Percentiles rank a stretch among this genome's conserved stretches.
phyloP scores from a whole-genome alignment of 768 basidiomycete genomes.

The Tulasnella sp. region DNA sequence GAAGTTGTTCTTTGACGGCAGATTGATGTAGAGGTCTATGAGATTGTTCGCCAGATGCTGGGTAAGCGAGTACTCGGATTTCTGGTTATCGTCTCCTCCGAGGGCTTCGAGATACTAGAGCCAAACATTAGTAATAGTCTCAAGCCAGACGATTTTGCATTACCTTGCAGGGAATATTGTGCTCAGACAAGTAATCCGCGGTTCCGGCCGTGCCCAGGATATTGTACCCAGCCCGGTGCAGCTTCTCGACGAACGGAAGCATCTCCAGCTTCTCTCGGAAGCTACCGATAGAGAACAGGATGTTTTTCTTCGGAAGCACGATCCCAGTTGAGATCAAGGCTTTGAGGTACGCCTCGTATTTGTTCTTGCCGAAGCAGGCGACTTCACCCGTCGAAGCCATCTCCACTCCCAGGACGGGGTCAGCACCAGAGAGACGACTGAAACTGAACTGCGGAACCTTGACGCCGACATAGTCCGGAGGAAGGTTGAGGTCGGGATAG shows the following conservation, averaged over 20 bases:
- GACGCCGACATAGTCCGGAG: conserved; percentile 91
- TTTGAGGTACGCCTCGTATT: conserved; percentile 98
- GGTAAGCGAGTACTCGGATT: conserved; percentile 94
- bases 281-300: conserved; percentile 91
- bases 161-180: conserved; percentile 93
- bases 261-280: conserved; percentile 97
- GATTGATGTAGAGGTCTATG: conserved; percentile 99
- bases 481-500: conserved; percentile 81
- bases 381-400: conserved; percentile 99
- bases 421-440: conserved; percentile 89
- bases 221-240: conserved; percentile 86
- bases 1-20: conserved; percentile 96
- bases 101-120: conserved; percentile 79
- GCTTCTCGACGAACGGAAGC: conserved; percentile 86
- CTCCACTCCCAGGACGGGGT: conserved; percentile 95
- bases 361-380: conserved; percentile 94
- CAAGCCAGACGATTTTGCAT: conserved; percentile 12
- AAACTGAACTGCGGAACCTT: conserved; percentile 99
- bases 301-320: conserved; percentile 90
- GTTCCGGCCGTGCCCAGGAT: conserved; percentile 97
- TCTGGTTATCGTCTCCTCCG: conserved; percentile 52
- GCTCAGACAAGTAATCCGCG: conserved; percentile 94
- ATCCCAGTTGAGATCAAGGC: conserved; percentile 95
- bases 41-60: conserved; percentile 94
- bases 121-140: neutral